Conservation (phyloP, 352 stramenopile species). For the Globisporangium acanthophoron region DNA sequence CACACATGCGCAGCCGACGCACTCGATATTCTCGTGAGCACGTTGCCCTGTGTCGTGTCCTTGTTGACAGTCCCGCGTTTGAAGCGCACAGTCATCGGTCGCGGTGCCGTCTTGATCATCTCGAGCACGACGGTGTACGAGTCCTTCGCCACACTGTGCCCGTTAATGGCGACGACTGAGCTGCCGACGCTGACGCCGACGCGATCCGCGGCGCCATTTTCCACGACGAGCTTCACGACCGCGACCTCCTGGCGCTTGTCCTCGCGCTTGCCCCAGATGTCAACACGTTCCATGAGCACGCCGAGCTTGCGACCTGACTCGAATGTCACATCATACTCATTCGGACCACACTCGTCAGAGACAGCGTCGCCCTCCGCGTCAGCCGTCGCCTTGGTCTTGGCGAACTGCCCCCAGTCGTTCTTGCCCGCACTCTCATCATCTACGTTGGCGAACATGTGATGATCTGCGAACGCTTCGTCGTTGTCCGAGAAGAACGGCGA, state of each 20-base stretch:
- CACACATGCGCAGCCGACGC: conserved; percentile 8
- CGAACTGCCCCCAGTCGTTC: conserved; percentile 17
- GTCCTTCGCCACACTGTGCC: conserved; percentile 42
- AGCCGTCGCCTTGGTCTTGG: conserved; percentile 1
- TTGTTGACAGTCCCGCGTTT: conserved; percentile 58
- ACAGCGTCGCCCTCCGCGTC: conserved; percentile 17
- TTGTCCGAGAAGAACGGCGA: conserved; percentile 56
- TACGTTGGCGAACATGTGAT: conserved; percentile 52
- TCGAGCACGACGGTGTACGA: conserved; percentile 65
- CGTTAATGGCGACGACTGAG: conserved; percentile 72
- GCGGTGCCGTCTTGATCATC: conserved; percentile 71
- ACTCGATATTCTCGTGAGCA: conserved; percentile 83
- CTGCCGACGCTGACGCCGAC: conserved; percentile 62
- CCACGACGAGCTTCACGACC: conserved; percentile 77
- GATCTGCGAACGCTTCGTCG: conserved; percentile 53
- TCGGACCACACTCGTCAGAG: conserved; percentile 26
- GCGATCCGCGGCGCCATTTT: conserved; percentile 67
- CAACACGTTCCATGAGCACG: conserved; percentile 79
- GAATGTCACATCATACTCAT: conserved; percentile 78
- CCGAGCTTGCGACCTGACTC: conserved; percentile 70
- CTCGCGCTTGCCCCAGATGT: conserved; percentile 47
- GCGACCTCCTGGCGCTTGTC: conserved; percentile 58
- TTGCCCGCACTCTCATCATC: conserved; percentile 40
- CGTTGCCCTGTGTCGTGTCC: conserved; percentile 59
- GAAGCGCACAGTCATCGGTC: conserved; percentile 70